These are phyloP conservation scores for Leccinum colubrinum DNA, from an alignment of 1,284 basidiomycete genomes.

Conservation along the genomic window DNA sequence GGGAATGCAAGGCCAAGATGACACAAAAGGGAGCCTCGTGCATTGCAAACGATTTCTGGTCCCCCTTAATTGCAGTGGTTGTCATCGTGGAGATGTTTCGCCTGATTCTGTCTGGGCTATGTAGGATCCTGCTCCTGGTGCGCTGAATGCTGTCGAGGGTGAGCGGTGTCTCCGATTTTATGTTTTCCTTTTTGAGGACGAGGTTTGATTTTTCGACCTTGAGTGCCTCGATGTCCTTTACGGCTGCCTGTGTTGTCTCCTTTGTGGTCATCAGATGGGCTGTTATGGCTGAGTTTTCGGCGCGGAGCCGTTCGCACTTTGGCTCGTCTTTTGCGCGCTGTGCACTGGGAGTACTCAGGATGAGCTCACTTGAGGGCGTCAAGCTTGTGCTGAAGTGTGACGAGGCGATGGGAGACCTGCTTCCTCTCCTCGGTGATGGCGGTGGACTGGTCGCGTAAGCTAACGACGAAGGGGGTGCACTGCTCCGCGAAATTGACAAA, in stretches of 20 bases:
- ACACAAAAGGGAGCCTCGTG: slow-evolving; percentile 49
- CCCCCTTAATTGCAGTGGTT: slow-evolving; percentile 48
- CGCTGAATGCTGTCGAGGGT: slow-evolving; percentile 58
- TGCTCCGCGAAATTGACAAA: slow-evolving; percentile 88
- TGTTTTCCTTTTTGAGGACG: slow-evolving; percentile 61
- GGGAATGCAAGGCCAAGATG: slow-evolving; percentile 46
- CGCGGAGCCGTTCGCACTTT: slow-evolving; percentile 55
- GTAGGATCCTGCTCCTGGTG: slow-evolving; percentile 74
- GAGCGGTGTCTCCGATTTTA: slow-evolving; percentile 55
- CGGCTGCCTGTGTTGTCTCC: slow-evolving; percentile 54
- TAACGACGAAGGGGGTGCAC: slow-evolving; percentile 56
- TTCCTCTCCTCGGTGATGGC: slow-evolving; percentile 55
- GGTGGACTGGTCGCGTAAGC: slow-evolving; percentile 60
- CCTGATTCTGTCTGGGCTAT: slow-evolving; percentile 84
- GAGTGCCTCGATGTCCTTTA: slow-evolving; percentile 61
- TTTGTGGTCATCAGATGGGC: slow-evolving; percentile 67
- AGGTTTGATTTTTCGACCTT: slow-evolving; percentile 65
- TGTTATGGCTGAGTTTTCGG: slow-evolving; percentile 61
- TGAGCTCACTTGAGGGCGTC: slow-evolving; percentile 59
- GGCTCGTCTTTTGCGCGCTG: slow-evolving; percentile 70
- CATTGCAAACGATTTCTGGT: slow-evolving; percentile 57
- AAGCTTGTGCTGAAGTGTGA: slow-evolving; percentile 53
- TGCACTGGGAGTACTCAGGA: slow-evolving; percentile 39
- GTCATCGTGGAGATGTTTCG: slow-evolving; percentile 76
- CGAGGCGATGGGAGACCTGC: slow-evolving; percentile 52